Evolutionary conservation across 1,284 basidiomycete species (phyloP).

Genomic region (Puccinia horiana): DNA sequence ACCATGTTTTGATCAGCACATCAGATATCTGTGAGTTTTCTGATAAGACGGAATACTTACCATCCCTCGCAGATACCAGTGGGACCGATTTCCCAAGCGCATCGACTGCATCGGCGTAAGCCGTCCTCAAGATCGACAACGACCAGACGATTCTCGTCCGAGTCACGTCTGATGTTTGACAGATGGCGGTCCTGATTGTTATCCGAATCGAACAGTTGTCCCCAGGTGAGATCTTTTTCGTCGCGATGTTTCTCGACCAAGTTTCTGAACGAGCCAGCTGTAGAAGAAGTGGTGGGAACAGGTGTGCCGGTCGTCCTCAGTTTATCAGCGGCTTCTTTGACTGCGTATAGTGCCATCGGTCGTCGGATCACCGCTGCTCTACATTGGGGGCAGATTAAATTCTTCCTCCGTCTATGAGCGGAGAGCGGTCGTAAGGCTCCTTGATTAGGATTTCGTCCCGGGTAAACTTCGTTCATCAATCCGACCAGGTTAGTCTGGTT

Average conservation of each 20-base stretch:
- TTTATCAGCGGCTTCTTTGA: conserved; percentile 49
- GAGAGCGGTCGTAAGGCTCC: conserved; percentile 3
- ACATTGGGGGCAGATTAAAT: conserved; percentile 52
- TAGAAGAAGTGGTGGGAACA: background rate
- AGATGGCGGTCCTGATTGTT: background rate
- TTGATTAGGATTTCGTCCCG: background rate
- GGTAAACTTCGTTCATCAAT: background rate
- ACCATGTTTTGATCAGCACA: too few relatives aligned
- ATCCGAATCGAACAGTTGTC: conserved; percentile 12
- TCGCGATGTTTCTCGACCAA: conserved; percentile 30
- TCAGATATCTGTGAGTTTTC: too few relatives aligned
- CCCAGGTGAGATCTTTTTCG: conserved; percentile 47
- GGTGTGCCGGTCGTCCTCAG: conserved; percentile 34
- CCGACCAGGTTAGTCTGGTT: background rate
- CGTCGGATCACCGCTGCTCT: conserved; percentile 44
- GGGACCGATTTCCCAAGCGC: conserved; percentile 39
- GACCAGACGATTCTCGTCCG: background rate
- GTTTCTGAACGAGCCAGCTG: conserved; percentile 15
- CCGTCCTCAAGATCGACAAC: conserved; percentile 41
- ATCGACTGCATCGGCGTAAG: conserved; percentile 30
- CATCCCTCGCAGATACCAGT: conserved; percentile 40
- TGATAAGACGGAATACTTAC: too few relatives aligned
- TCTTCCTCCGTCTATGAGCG: conserved; percentile 29
- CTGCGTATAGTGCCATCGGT: conserved; percentile 51
- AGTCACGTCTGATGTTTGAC: background rate